Base-by-base conservation (phyloP, 108 stramenopile species). In the Schizochytrium sp. region DNA sequence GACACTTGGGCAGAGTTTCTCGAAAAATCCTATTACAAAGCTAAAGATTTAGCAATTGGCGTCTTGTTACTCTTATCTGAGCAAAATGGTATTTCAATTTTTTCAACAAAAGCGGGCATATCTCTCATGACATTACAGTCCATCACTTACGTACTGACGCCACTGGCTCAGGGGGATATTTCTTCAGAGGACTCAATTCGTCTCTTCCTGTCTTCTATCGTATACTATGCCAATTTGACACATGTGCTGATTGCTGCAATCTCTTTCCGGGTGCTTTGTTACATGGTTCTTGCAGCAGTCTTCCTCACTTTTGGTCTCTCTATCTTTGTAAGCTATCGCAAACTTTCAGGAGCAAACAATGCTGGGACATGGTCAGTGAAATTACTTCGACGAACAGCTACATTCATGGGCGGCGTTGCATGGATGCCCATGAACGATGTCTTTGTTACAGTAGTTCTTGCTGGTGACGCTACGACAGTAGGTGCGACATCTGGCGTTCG, bases 341-440 rank as follows among this genome's bases (percentile, higher is more conserved):
- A 15, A 15, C 2, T 69, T 0, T 69, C 64, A 10, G 64, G 64
- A 8, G 7, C 64, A 7, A 69, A 69, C 3, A 69, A 15, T 15
- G 7, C 64, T 8, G 28, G 64, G 1, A 69, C 64, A 44, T 69
- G 64, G 64, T 69, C 64, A 38, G 64, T 69, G 12, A 69, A 69
- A 15, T 44, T 69, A 13, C 15, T 69, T 7, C 64, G 64, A 8
- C 64, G 64, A 28, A 69, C 64, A 13, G 64, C 64, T 8, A 15
- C 19, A 38, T 69, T 69, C 44, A 38, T 69, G 0, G 3, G 64
- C 0, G 64, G 64, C 28, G 64, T 69, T 28, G 64, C 64, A 15
- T 69, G 64, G 64, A 69, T 69, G 64, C 64, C 64, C 28, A 10
- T 69, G 64, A 38, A 69, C 42, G 64, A 69, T 8, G 64, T 69